Conservation (phyloP, 371 early-diverging fungal species). For the Fennellomyces sp. region DNA sequence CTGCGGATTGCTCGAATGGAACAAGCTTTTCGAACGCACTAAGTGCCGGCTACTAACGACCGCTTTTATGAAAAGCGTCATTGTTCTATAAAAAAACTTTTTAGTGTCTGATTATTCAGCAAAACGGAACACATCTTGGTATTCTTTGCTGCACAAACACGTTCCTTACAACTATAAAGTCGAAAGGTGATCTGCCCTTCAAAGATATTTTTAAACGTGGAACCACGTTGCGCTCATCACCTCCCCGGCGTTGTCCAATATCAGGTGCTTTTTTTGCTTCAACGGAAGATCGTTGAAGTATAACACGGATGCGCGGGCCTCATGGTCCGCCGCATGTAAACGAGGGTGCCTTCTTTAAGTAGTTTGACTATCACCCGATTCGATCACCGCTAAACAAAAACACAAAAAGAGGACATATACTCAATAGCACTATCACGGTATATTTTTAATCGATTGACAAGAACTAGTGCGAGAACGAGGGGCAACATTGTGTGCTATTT, state of each 20-base stretch:
- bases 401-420: too few species aligned
- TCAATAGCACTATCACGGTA: background rate
- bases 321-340: background rate
- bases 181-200: background rate
- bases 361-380: background rate
- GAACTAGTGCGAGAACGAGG: too few species aligned
- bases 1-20: background rate
- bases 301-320: background rate
- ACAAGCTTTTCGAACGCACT: too few species aligned
- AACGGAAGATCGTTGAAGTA: background rate
- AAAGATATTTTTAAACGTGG: constrained; percentile 2
- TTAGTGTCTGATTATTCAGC: constrained; percentile 5
- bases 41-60: too few species aligned
- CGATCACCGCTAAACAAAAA: constrained; percentile 5
- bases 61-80: too few species aligned
- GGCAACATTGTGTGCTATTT: background rate
- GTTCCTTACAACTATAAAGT: constrained; percentile 6
- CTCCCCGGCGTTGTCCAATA: too few species aligned
- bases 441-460: too few species aligned
- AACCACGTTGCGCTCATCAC: too few species aligned
- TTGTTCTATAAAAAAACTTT: background rate
- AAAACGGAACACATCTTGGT: background rate
- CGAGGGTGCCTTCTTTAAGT: background rate
- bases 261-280: background rate
- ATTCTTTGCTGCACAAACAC: background rate